A percentile compares a stretch with the other conserved stretches of the same genome.
phyloP scores from a whole-genome alignment of 2,329 filamentous ascomycete species.

The Xylaria sp. region DNA sequence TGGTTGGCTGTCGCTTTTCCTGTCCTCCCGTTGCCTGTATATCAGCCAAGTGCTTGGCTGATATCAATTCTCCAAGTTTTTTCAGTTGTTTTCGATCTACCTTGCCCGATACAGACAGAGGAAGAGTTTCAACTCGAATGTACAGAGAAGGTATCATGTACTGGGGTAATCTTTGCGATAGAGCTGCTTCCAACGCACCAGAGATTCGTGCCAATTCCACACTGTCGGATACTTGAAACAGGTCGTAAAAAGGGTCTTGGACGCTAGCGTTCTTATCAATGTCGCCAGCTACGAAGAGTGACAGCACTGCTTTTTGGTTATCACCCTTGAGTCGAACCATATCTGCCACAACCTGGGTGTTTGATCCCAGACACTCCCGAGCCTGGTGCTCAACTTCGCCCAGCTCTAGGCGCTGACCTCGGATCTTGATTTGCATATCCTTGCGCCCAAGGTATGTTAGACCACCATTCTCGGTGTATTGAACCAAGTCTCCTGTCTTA shows the following conservation, averaged over 20 bases:
- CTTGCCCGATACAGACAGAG: not conserved
- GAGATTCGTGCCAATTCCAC: not conserved
- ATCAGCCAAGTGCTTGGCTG: not conserved
- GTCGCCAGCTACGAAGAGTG: slow-evolving; percentile 2
- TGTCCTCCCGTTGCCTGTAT: not conserved
- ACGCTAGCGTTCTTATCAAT: not conserved
- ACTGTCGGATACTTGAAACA: not conserved
- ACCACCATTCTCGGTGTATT: slow-evolving; percentile 4
- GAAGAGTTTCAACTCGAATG: not conserved
- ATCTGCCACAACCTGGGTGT: not conserved
- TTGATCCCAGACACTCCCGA: not conserved
- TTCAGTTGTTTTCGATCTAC: slow-evolving; percentile 2
- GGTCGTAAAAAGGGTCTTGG: not conserved
- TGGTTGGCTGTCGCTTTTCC: slow-evolving; percentile 7
- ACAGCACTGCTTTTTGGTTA: not conserved
- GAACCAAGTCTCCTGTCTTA: slow-evolving; percentile 16
- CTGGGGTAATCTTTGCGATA: not conserved
- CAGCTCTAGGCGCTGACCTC: slow-evolving; percentile 13
- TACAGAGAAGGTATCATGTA: slow-evolving; percentile 12
- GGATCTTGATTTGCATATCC: slow-evolving; percentile 23
- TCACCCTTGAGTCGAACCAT: slow-evolving; percentile 5
- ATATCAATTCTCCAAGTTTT: not conserved
- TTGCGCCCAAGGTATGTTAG: slow-evolving; percentile 13
- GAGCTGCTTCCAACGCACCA: not conserved
- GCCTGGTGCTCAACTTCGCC: slow-evolving; percentile 14